phyloP scores from a whole-genome alignment of 306 rosid species.

The Calophaca sinica region DNA sequence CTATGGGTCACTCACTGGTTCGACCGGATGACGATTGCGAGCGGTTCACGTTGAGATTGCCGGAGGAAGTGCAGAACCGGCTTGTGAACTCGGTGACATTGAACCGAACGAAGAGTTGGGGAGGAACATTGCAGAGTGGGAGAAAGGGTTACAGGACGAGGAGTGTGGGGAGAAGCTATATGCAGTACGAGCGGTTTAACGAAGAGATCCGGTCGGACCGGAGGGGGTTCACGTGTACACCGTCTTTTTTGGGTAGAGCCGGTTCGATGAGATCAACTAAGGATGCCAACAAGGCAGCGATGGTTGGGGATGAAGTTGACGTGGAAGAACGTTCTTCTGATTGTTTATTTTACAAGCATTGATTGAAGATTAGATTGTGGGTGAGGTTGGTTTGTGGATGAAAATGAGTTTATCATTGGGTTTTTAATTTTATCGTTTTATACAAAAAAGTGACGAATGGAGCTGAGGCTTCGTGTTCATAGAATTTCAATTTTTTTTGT shows the following conservation, averaged over 20 bases:
- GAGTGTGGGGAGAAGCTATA: conserved; percentile 38
- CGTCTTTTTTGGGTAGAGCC: conserved; percentile 46
- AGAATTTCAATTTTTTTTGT: not conserved
- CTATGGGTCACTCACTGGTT: conserved; percentile 47
- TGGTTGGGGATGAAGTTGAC: conserved; percentile 2
- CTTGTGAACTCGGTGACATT: conserved; percentile 52
- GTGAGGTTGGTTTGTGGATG: not conserved
- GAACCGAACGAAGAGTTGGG: conserved; percentile 47
- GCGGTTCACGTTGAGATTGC: conserved; percentile 70
- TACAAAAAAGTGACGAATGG: not conserved
- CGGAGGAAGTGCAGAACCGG: conserved; percentile 65
- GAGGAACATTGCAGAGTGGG: conserved; percentile 53
- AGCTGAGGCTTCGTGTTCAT: not conserved
- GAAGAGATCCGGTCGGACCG: conserved; percentile 32
- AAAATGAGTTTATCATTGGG: not conserved
- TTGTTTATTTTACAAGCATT: conserved; percentile 8
- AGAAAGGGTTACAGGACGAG: conserved; percentile 58
- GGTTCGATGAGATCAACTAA: conserved; percentile 40
- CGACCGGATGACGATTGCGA: conserved; percentile 51
- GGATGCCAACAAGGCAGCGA: conserved; percentile 12
- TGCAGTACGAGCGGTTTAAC: conserved; percentile 40
- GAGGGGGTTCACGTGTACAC: conserved; percentile 53
- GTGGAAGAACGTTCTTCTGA: conserved; percentile 56
- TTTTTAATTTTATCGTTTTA: not conserved
- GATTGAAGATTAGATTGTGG: not conserved